phyloP scores from a whole-genome alignment of 169 alveolate species.

The Eimeria maxima region DNA sequence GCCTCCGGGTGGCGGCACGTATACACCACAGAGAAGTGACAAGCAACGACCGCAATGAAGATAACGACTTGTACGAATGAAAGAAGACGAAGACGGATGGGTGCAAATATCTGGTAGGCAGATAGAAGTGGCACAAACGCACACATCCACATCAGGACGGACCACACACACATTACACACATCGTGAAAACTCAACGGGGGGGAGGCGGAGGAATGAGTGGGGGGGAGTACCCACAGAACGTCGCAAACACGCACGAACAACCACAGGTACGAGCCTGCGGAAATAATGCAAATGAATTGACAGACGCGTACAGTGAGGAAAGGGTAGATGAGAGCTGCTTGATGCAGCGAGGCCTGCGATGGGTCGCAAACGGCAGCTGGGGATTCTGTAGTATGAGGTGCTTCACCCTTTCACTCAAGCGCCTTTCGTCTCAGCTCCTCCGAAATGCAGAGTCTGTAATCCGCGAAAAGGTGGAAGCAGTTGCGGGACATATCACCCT shows the following conservation, averaged over 20 bases:
- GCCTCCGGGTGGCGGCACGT: background rate
- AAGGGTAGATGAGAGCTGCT: too few species aligned
- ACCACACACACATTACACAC: background rate
- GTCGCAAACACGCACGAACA: background rate
- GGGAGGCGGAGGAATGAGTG: background rate
- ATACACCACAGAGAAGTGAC: background rate
- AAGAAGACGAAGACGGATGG: background rate
- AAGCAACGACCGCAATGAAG: background rate
- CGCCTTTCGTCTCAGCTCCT: slow-evolving; percentile 62
- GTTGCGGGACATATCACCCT: slow-evolving; percentile 72
- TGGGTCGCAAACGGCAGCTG: background rate
- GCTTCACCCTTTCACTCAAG: background rate
- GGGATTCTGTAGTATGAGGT: background rate
- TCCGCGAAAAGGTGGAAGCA: slow-evolving; percentile 79
- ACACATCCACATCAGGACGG: background rate
- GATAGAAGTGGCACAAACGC: background rate
- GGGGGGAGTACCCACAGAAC: background rate
- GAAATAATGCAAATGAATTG: background rate
- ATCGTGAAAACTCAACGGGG: background rate
- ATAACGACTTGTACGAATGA: background rate
- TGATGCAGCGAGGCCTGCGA: background rate
- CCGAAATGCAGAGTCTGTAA: slow-evolving; percentile 68
- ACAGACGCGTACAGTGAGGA: background rate
- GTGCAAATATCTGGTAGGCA: background rate
- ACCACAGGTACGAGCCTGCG: background rate